These are phyloP conservation scores for Sphaerobolus stellatus DNA, from an alignment of 1,284 basidiomycete species.

Conservation along the genomic window DNA sequence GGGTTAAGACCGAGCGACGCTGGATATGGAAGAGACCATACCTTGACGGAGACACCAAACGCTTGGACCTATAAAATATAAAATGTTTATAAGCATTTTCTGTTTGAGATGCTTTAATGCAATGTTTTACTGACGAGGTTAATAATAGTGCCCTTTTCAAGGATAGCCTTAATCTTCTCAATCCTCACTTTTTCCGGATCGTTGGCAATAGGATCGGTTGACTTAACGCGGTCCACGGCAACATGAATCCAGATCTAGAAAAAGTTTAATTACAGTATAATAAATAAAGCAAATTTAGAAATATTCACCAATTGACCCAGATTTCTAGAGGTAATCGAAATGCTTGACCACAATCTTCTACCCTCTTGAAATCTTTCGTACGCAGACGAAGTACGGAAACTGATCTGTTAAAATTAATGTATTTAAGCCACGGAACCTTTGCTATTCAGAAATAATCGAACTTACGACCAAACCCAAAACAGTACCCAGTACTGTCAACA, in stretches of 20 bases:
- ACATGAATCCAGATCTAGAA: constrained; percentile 11
- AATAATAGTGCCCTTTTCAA: constrained; percentile 75
- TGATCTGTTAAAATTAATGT: constrained; percentile 23
- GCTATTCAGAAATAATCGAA: not conserved
- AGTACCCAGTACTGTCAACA: constrained; percentile 43
- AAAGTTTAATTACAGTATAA: not conserved
- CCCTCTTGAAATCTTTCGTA: constrained; percentile 70
- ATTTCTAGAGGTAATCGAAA: constrained; percentile 52
- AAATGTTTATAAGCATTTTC: not conserved
- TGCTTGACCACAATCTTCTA: constrained; percentile 62
- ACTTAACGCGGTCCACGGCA: not conserved
- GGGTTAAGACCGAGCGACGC: not conserved
- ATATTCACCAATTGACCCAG: constrained; percentile 49
- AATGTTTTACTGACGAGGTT: constrained; percentile 55
- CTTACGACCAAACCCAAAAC: constrained; percentile 38
- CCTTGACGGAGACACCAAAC: constrained; percentile 62
- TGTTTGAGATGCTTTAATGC: not conserved
- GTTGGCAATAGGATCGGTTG: not conserved
- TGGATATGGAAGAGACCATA: constrained; percentile 19
- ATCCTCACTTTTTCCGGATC: constrained; percentile 18
- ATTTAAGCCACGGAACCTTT: not conserved
- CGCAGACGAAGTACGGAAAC: constrained; percentile 49
- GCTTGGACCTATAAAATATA: constrained; percentile 52
- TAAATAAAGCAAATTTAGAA: not conserved
- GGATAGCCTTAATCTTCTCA: constrained; percentile 45